Percentiles rank a stretch among this genome's conserved stretches.
Evolutionary conservation across 768 basidiomycete genomes (phyloP).

Genomic region (Psilocybe azurescens): DNA sequence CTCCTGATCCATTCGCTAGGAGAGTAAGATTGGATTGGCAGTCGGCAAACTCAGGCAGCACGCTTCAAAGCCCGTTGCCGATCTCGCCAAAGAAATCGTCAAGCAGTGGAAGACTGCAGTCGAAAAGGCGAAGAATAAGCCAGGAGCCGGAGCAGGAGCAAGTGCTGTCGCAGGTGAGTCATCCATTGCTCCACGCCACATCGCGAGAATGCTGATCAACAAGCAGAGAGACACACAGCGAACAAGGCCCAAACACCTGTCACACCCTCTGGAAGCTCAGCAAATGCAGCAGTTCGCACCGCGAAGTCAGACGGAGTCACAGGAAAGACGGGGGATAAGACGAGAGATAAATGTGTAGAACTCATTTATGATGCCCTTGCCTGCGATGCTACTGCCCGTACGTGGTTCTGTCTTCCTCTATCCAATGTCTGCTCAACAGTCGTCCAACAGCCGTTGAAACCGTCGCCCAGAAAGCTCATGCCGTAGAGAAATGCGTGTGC

Average conservation of each 20-base stretch:
- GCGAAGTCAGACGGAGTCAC: conserved; percentile 76
- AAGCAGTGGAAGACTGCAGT: conserved; percentile 92
- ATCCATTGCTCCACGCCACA: neutral
- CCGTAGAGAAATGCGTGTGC: conserved; percentile 73
- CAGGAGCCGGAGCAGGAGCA: conserved; percentile 32
- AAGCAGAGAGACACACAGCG: conserved; percentile 33
- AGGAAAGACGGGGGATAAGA: conserved; percentile 66
- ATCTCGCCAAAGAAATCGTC: conserved; percentile 89
- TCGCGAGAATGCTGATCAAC: neutral
- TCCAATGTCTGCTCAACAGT: neutral
- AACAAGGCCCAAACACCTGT: conserved; percentile 36
- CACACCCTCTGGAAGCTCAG: conserved; percentile 39
- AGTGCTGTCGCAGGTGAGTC: conserved; percentile 10
- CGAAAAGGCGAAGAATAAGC: conserved; percentile 60
- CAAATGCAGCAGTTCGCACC: conserved; percentile 47
- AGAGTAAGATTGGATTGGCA: conserved; percentile 91
- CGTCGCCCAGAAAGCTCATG: conserved; percentile 68
- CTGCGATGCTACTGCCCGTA: conserved; percentile 85
- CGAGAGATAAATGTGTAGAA: conserved; percentile 86
- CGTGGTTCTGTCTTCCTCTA: conserved; percentile 38
- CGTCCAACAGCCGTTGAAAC: conserved; percentile 66
- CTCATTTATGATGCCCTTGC: conserved; percentile 93
- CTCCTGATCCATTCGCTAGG: conserved; percentile 49
- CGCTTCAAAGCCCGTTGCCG: conserved; percentile 71
- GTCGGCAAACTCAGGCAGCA: conserved; percentile 89